Conservation (phyloP, 2,329 filamentous ascomycete species). For the Periconia macrospinosa region DNA sequence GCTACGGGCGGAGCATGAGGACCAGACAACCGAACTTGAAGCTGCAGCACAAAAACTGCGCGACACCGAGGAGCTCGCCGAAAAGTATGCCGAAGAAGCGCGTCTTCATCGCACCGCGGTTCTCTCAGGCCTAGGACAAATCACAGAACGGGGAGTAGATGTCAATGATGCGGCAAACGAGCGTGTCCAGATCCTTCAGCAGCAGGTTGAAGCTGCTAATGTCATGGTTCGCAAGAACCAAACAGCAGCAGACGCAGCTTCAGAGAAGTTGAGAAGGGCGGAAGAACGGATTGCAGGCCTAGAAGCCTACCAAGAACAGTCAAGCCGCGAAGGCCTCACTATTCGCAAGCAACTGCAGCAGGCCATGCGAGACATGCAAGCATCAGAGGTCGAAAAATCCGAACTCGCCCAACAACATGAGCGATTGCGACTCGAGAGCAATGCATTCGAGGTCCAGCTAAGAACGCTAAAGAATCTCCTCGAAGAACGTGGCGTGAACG, state of each 20-base stretch:
- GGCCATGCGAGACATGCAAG: constrained; percentile 79
- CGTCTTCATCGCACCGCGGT: constrained; percentile 82
- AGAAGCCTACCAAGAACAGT: constrained; percentile 96
- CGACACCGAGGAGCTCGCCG: constrained; percentile 85
- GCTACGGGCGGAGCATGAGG: constrained; percentile 81
- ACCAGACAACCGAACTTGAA: constrained; percentile 75
- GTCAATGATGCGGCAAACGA: constrained; percentile 57
- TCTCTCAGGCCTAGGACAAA: constrained; percentile 77
- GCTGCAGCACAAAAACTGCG: constrained; percentile 71
- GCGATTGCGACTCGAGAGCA: constrained; percentile 88
- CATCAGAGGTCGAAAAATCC: constrained; percentile 76
- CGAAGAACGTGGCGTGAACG: constrained; percentile 82
- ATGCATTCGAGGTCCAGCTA: constrained; percentile 88
- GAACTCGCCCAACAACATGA: constrained; percentile 83
- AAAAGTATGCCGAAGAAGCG: constrained; percentile 86
- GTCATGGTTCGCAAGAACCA: constrained; percentile 85
- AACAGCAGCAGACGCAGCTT: constrained; percentile 79
- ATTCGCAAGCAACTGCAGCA: constrained; percentile 89
- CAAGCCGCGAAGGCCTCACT: constrained; percentile 86
- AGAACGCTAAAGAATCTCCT: constrained; percentile 92
- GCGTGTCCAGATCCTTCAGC: constrained; percentile 73
- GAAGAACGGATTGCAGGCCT: constrained; percentile 96
- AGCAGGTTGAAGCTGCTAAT: constrained; percentile 78
- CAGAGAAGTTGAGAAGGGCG: constrained; percentile 85
- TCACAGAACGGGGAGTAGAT: constrained; percentile 59